Percentiles rank a stretch among this genome's conserved stretches.
Conservation (phyloP, 2,329 filamentous ascomycete genomes). For the Microdochium nivale region DNA sequence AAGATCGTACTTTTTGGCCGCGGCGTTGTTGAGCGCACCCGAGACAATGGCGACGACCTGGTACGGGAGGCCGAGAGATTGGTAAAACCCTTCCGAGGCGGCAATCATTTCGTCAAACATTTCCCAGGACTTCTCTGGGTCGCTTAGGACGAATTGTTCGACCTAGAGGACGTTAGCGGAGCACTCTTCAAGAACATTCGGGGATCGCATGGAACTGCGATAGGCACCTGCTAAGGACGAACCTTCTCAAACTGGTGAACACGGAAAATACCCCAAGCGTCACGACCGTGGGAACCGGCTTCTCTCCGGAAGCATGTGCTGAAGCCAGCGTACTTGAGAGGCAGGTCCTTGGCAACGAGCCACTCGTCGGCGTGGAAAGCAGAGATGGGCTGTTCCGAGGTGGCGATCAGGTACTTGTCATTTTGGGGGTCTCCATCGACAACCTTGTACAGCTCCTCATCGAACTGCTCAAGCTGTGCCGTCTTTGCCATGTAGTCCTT, state of each 20-base stretch:
- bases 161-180: conserved; percentile 8
- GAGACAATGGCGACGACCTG: conserved; percentile 90
- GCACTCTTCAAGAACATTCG: neutral
- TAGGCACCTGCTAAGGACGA: conserved; percentile 16
- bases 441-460: conserved; percentile 97
- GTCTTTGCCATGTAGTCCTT: conserved; percentile 97
- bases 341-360: conserved; percentile 75
- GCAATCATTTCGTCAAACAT: conserved; percentile 89
- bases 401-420: conserved; percentile 75
- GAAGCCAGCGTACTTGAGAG: conserved; percentile 88
- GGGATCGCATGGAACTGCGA: neutral
- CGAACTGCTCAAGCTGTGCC: conserved; percentile 92
- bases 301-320: conserved; percentile 95
- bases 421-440: conserved; percentile 77
- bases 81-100: conserved; percentile 89
- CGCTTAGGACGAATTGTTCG: conserved; percentile 45
- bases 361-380: conserved; percentile 91
- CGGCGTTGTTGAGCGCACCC: conserved; percentile 86
- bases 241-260: conserved; percentile 96
- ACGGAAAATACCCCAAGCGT: conserved; percentile 97
- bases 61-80: conserved; percentile 82
- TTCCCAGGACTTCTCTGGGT: conserved; percentile 87
- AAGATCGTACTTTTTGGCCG: conserved; percentile 88
- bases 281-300: conserved; percentile 81
- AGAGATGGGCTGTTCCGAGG: conserved; percentile 90